phyloP scores from a whole-genome alignment of 2,329 filamentous ascomycete species.

The Xylariaceae sp. region DNA sequence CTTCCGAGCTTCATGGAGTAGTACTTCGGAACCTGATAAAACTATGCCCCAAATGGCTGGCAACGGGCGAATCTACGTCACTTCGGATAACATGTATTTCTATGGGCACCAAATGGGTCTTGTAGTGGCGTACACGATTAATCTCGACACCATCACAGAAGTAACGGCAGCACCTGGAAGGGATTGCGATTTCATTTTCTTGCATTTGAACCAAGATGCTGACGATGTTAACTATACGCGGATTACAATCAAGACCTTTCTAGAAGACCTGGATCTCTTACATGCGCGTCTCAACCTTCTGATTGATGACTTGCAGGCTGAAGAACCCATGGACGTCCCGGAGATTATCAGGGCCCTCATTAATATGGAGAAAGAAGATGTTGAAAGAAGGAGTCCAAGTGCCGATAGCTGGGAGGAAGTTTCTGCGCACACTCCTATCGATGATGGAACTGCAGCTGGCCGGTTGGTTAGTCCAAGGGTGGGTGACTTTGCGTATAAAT shows the following conservation, averaged over 20 bases:
- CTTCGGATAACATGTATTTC: constrained; percentile 87
- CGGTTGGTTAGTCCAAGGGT: constrained; percentile 44
- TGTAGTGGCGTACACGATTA: constrained; percentile 80
- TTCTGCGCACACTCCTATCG: constrained; percentile 62
- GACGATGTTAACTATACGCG: constrained; percentile 70
- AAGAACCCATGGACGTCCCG: constrained; percentile 71
- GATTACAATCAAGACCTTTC: constrained; percentile 89
- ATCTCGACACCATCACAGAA: constrained; percentile 78
- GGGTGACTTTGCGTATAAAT: constrained; percentile 44
- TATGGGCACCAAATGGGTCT: constrained; percentile 95
- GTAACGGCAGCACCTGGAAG: constrained; percentile 88
- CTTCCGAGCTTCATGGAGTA: constrained; percentile 86
- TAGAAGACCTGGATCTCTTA: constrained; percentile 83
- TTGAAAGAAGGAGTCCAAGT: constrained; percentile 69
- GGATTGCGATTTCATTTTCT: constrained; percentile 90
- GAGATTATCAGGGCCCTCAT: constrained; percentile 75
- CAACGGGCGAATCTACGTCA: constrained; percentile 83
- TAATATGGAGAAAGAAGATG: constrained; percentile 71
- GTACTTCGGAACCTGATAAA: constrained; percentile 53
- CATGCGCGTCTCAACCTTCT: constrained; percentile 85
- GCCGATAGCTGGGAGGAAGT: constrained; percentile 92
- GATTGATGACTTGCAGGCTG: constrained; percentile 77
- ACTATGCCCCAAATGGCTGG: constrained; percentile 61
- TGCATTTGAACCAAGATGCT: constrained; percentile 72
- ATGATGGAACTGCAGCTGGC: constrained; percentile 59